phyloP scores from a whole-genome alignment of 2,329 filamentous ascomycete species.

The Phyllosticta citriasiana region DNA sequence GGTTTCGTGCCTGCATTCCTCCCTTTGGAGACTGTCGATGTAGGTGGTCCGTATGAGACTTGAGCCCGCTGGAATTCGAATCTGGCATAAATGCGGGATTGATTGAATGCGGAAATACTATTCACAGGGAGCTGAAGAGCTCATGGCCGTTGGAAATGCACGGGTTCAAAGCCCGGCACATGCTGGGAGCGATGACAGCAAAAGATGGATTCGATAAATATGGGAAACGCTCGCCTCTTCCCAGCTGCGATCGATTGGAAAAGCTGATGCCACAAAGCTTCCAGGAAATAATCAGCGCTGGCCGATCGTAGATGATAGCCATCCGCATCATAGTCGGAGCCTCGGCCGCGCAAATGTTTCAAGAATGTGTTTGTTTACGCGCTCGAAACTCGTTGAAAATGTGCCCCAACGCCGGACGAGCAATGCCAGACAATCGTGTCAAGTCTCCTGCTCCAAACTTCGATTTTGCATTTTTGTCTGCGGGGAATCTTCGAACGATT shows the following conservation, averaged over 20 bases:
- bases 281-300: not conserved
- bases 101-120: not conserved
- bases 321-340: not conserved
- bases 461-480: not conserved
- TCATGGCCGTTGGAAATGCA: not conserved
- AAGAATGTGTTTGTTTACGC: not conserved
- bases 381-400: not conserved
- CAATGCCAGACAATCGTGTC: not conserved
- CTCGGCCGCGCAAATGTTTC: not conserved
- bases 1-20: not conserved
- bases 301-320: not conserved
- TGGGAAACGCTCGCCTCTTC: not conserved
- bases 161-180: not conserved
- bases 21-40: not conserved
- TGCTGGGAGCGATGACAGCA: not conserved
- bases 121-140: not conserved
- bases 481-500: not conserved
- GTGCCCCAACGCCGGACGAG: not conserved
- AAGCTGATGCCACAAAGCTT: not conserved
- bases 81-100: not conserved
- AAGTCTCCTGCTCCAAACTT: not conserved
- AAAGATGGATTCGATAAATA: not conserved
- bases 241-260: not conserved
- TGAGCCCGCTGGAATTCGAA: not conserved
- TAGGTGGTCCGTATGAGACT: not conserved